A percentile compares a stretch with the other conserved stretches of the same genome.
Conservation (phyloP, 2,329 filamentous ascomycete genomes). For the Fusarium pseudocircinatum region DNA sequence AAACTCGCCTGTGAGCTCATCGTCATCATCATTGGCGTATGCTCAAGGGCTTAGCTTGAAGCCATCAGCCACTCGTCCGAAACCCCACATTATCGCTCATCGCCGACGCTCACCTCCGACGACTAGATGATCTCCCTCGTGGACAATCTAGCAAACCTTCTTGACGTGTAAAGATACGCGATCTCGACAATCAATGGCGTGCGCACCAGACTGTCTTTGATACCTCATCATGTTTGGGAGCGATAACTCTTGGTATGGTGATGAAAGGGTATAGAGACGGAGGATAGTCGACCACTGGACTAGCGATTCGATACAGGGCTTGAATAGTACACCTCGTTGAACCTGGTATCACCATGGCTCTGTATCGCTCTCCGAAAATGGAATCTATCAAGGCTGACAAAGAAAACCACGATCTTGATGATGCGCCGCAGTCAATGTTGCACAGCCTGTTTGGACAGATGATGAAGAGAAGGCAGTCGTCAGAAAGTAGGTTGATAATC, state of each 20-base stretch:
- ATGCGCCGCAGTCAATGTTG: not conserved
- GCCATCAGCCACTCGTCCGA: not conserved
- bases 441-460: constrained; percentile 16
- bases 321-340: not conserved
- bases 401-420: not conserved
- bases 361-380: not conserved
- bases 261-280: not conserved
- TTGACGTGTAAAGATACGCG: not conserved
- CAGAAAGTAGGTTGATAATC: constrained; percentile 33
- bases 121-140: not conserved
- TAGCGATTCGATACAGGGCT: not conserved
- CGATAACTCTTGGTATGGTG: not conserved
- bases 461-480: constrained; percentile 13
- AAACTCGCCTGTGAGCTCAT: not conserved
- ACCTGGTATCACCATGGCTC: not conserved
- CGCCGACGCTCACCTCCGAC: constrained; percentile 36
- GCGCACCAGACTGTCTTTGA: not conserved
- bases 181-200: constrained; percentile 7
- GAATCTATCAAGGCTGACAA: not conserved
- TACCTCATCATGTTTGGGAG: not conserved
- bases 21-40: not conserved
- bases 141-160: not conserved
- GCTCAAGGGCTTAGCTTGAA: not conserved
- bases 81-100: constrained; percentile 31
- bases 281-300: too few relatives aligned